A percentile compares a stretch with the other conserved stretches of the same genome.
Evolutionary conservation across 495 filamentous ascomycete species (phyloP).

Genomic region (Neurospora africana): DNA sequence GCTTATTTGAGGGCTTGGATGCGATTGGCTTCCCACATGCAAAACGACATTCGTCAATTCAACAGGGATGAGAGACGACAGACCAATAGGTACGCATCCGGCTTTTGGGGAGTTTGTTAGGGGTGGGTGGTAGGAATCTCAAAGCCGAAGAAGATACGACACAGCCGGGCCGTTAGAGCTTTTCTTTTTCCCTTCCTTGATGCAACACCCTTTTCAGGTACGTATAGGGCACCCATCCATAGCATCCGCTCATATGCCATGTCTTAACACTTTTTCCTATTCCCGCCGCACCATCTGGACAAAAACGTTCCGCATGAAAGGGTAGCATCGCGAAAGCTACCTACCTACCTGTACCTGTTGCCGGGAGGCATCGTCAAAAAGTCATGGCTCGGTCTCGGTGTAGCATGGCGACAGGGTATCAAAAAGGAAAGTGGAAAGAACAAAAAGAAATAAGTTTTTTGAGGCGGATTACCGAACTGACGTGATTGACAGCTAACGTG

Average conservation of each 20-base stretch:
- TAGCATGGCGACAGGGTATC: background rate
- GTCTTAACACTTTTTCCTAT: background rate
- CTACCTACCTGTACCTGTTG: background rate
- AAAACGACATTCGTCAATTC: background rate
- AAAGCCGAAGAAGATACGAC: background rate
- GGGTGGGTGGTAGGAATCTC: background rate
- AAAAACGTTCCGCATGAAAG: background rate
- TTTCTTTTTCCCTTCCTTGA: background rate
- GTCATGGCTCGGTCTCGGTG: background rate
- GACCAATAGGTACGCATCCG: background rate
- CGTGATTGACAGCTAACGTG: background rate
- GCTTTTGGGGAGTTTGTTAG: background rate
- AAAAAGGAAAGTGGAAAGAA: background rate
- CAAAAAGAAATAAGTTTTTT: background rate
- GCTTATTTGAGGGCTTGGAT: background rate
- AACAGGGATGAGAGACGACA: background rate
- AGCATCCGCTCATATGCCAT: background rate
- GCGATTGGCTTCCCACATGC: background rate
- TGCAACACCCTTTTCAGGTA: background rate
- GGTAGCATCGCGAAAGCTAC: background rate
- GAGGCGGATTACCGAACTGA: background rate
- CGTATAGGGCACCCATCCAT: background rate
- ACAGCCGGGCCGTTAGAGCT: background rate
- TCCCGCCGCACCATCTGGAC: background rate
- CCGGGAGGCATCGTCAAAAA: background rate